These are phyloP conservation scores for Phytophthora hibernalis DNA, from an alignment of 352 stramenopile genomes.

Conservation along the genomic window DNA sequence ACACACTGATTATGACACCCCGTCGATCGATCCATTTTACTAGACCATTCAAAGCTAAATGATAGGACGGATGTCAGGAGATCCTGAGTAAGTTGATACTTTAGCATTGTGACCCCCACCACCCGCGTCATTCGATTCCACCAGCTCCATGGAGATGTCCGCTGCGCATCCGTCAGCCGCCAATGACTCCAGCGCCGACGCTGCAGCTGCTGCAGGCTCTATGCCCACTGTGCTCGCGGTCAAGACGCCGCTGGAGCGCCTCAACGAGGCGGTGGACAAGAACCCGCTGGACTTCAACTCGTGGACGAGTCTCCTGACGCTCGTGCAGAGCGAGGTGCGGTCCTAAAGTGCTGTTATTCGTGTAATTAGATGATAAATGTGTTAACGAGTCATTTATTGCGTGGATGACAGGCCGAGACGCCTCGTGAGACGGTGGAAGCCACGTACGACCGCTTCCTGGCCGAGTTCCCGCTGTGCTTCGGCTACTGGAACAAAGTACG, in stretches of 20 bases:
- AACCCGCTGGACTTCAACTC: constrained; percentile 87
- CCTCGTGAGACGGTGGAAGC: constrained; percentile 63
- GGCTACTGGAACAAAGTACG: constrained; percentile 89
- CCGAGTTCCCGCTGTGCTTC: constrained; percentile 83
- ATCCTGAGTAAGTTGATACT: constrained; percentile 1
- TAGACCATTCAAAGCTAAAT: not conserved
- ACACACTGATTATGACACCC: constrained; percentile 17
- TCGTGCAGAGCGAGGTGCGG: constrained; percentile 73
- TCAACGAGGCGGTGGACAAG: constrained; percentile 57
- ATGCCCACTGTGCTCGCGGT: constrained; percentile 2
- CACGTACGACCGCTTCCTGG: constrained; percentile 76
- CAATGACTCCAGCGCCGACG: constrained; percentile 16
- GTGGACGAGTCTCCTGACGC: constrained; percentile 75
- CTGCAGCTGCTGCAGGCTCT: constrained; percentile 5
- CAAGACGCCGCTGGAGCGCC: constrained; percentile 57
- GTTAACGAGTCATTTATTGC: not conserved
- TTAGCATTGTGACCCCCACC: constrained; percentile 28
- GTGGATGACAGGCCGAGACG: constrained; percentile 35
- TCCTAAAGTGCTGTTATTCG: not conserved
- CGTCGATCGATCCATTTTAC: constrained; percentile 14
- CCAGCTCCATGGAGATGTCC: constrained; percentile 37
- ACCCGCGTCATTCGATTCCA: constrained; percentile 19
- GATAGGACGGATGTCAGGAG: constrained; percentile 27
- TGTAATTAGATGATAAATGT: not conserved
- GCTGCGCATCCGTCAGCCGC: constrained; percentile 6